Evolutionary conservation across 1,284 basidiomycete genomes (phyloP).

Genomic region (Marasmius oreades): DNA sequence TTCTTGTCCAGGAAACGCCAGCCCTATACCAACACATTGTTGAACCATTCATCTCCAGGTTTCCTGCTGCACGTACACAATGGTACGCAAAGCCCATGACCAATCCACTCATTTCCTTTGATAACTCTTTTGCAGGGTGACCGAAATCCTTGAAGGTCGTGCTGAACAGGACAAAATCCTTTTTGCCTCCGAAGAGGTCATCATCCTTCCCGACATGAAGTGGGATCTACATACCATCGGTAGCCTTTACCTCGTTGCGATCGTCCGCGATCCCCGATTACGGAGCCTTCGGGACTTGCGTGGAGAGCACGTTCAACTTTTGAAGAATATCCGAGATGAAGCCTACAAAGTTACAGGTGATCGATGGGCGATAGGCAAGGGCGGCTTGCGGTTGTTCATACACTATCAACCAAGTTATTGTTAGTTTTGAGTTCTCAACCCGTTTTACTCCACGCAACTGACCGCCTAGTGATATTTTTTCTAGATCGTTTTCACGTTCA

Average conservation of each 20-base stretch:
- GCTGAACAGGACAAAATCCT: constrained; percentile 81
- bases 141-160: constrained; percentile 78
- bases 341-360: constrained; percentile 51
- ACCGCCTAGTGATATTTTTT: neutral
- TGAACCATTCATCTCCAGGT: constrained; percentile 72
- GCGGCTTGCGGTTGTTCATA: constrained; percentile 76
- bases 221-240: constrained; percentile 82
- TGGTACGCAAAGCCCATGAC: constrained; percentile 53
- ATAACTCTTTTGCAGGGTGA: constrained; percentile 56
- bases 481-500: constrained; percentile 95
- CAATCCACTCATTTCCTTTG: neutral
- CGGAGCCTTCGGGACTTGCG: constrained; percentile 71
- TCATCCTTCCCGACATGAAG: constrained; percentile 90
- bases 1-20: constrained; percentile 82
- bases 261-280: constrained; percentile 56
- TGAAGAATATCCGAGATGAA: constrained; percentile 62
- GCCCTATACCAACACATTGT: constrained; percentile 68
- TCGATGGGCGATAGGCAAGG: constrained; percentile 57
- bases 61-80: constrained; percentile 72
- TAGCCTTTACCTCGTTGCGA: constrained; percentile 74
- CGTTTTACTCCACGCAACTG: neutral
- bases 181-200: constrained; percentile 68
- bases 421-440: constrained; percentile 37
- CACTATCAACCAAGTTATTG: constrained; percentile 98
- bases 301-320: constrained; percentile 61